Conservation (phyloP, 2,329 filamentous ascomycete species). For the Phaeosphaeria sp. region DNA sequence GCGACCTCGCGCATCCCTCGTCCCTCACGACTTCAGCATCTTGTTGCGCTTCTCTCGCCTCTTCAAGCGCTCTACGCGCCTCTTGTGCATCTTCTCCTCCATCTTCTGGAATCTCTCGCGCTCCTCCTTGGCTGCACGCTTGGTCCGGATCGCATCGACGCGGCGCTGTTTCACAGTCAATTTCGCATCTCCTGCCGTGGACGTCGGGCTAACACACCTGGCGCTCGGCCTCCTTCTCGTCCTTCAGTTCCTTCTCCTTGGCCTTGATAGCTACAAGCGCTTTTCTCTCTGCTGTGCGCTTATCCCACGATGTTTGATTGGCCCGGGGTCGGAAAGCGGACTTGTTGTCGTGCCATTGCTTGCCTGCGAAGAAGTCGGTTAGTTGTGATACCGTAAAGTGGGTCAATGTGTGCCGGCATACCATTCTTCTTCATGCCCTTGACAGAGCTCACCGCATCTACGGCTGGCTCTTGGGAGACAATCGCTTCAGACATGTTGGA, state of each 20-base stretch:
- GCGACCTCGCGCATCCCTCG: background rate
- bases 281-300: conserved; percentile 74
- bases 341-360: conserved; percentile 89
- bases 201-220: conserved; percentile 64
- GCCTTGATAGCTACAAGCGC: conserved; percentile 81
- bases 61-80: conserved; percentile 91
- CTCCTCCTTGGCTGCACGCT: conserved; percentile 87
- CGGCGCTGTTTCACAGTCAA: conserved; percentile 63
- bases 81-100: conserved; percentile 97
- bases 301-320: conserved; percentile 79
- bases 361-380: conserved; percentile 65
- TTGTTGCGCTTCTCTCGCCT: conserved; percentile 97
- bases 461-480: conserved; percentile 51
- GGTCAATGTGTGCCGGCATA: conserved; percentile 46
- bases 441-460: conserved; percentile 46
- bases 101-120: conserved; percentile 91
- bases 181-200: background rate
- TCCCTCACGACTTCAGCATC: conserved; percentile 61
- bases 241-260: conserved; percentile 90
- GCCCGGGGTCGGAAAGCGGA: conserved; percentile 83
- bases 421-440: conserved; percentile 83
- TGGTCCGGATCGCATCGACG: conserved; percentile 82
- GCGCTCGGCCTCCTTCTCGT: conserved; percentile 89
- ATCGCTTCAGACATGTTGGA: conserved; percentile 38
- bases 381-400: conserved; percentile 13